These are phyloP conservation scores for Ulvella scutata DNA, from an alignment of 139 green algal genomes.

Conservation along the genomic window DNA sequence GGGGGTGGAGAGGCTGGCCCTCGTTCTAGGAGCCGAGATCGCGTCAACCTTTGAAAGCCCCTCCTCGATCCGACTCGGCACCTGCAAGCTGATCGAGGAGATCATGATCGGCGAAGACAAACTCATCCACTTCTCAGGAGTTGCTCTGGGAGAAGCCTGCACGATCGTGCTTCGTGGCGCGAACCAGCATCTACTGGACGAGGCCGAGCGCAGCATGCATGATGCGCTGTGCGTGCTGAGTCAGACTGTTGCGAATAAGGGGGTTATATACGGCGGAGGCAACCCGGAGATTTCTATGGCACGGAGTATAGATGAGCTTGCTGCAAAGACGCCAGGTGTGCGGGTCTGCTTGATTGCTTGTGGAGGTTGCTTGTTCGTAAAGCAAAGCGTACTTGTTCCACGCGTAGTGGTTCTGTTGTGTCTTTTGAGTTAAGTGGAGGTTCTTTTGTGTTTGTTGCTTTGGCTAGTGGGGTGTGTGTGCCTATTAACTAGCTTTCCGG, in stretches of 20 bases:
- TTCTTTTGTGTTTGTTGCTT: too few relatives aligned
- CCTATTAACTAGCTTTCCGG: too few relatives aligned
- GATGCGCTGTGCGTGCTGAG: slow-evolving; percentile 96
- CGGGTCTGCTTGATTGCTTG: too few relatives aligned
- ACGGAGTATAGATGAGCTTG: slow-evolving; percentile 73
- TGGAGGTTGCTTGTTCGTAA: too few relatives aligned
- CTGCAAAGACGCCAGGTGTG: slow-evolving; percentile 48
- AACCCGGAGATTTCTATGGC: slow-evolving; percentile 83
- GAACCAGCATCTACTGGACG: slow-evolving; percentile 85
- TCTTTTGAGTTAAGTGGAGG: too few relatives aligned
- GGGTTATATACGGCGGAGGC: slow-evolving; percentile 85
- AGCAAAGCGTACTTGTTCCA: too few relatives aligned
- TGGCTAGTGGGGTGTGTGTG: too few relatives aligned
- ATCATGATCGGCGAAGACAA: slow-evolving; percentile 93
- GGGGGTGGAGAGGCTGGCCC: slow-evolving; percentile 88
- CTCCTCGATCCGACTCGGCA: slow-evolving; percentile 60
- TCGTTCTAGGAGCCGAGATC: slow-evolving; percentile 97
- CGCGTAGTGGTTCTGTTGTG: too few relatives aligned
- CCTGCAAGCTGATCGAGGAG: slow-evolving; percentile 82
- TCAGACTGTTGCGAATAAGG: slow-evolving; percentile 57
- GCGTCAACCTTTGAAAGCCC: slow-evolving; percentile 87
- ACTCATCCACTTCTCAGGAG: slow-evolving; percentile 89
- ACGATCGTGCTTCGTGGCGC: slow-evolving; percentile 93
- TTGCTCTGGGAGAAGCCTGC: slow-evolving; percentile 83
- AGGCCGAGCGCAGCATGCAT: slow-evolving; percentile 93